Conservation (phyloP, 441 rosid species). For the Metrosideros polymorpha region DNA sequence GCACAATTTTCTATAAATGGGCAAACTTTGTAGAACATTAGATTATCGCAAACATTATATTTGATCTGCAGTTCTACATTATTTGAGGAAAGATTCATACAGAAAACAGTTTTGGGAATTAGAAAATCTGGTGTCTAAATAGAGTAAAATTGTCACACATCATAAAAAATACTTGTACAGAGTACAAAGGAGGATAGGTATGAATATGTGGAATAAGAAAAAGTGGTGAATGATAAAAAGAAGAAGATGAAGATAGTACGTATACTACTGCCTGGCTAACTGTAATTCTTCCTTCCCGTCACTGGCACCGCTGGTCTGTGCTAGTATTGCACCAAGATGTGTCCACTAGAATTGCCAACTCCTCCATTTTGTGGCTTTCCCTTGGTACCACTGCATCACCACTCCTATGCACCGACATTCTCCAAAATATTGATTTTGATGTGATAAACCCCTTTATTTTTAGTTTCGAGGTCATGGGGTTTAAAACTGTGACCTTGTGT, state of each 20-base stretch:
- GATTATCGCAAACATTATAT: background rate
- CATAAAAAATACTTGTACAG: background rate
- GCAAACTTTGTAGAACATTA: background rate
- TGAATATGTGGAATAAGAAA: background rate
- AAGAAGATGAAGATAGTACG: background rate
- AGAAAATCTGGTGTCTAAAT: background rate
- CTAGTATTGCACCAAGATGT: background rate
- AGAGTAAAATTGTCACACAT: background rate
- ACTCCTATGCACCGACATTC: background rate
- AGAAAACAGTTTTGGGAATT: background rate
- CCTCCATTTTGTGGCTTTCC: background rate
- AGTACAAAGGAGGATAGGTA: background rate
- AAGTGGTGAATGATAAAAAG: background rate
- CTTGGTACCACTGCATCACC: background rate
- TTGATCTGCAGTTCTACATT: background rate
- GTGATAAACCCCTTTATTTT: background rate
- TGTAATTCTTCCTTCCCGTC: background rate
- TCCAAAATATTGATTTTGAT: background rate
- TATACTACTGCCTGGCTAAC: background rate
- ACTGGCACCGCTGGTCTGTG: background rate
- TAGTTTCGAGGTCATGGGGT: background rate
- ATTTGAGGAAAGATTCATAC: background rate
- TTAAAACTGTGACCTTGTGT: background rate
- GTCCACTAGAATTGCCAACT: background rate
- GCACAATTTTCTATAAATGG: background rate